Evolutionary conservation across 306 rosid genomes (phyloP), one percentile per base, ranked within the genome.

Genomic region (Hippophae tibetana): DNA sequence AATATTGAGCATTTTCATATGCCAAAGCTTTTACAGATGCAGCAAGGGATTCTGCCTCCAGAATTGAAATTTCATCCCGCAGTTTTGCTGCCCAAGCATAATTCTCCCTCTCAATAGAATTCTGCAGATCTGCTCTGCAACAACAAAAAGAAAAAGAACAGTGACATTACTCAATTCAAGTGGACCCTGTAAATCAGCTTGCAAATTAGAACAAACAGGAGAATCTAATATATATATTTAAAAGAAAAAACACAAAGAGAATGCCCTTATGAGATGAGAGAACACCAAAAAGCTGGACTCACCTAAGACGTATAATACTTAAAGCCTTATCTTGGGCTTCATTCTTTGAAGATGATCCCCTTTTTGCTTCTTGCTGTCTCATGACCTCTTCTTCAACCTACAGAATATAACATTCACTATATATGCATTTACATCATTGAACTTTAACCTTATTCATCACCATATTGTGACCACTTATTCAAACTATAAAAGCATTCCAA

Each of bases 241-340:
- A 14, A 56, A 65, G 41, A 49, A 50, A 14, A 51, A 51, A 18
- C 41, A 52, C 42, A 61, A 4, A n/a, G 41, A 56, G 14, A 13
- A 8, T 9, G 13, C 53, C 49, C 13, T 49, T 48, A 11, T 10
- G 6, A n/a, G 5, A 49, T 38, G 25, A 3, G 61, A 18, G 23
- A 18, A 18, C 23, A 18, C 23, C 23, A 18, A 18, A 18, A 18
- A 18, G 23, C 23, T 18, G 60, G 54, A 67, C 82, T 61, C 75
- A 85, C 96, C 79, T 87, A 58, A 85, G 65, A 27, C 89, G 79
- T 60, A 87, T 87, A 61, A 81, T 69, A 67, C 85, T 78, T 60
- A 85, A 57, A 62, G 74, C 92, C 84, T 78, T 85, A 79, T 90
- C 98, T 78, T 87, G 96, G 61, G 88, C 96, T 79, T 90, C 90